phyloP scores from a whole-genome alignment of 1,284 basidiomycete species.

The Cystobasidiaceae sp. region DNA sequence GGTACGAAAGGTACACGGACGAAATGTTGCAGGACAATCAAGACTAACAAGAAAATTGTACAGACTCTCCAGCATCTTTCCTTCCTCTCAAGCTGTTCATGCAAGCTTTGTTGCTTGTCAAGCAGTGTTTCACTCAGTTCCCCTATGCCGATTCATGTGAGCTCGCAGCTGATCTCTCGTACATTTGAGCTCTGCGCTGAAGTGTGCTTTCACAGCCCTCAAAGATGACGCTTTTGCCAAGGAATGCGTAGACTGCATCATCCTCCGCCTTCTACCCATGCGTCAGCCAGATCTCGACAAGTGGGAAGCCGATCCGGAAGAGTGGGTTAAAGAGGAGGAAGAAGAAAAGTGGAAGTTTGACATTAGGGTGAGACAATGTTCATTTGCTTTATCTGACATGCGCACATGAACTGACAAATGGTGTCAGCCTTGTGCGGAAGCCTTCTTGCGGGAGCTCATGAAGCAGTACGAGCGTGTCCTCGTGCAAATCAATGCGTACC shows the following conservation, averaged over 20 bases:
- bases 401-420: too few relatives aligned
- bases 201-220: neutral
- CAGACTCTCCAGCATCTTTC: constrained; percentile 30
- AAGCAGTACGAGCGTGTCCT: constrained; percentile 32
- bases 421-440: constrained; percentile 36
- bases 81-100: constrained; percentile 39
- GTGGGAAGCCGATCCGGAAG: constrained; percentile 42
- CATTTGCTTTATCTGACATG: too few relatives aligned
- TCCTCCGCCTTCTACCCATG: constrained; percentile 35
- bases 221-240: constrained; percentile 2
- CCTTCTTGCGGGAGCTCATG: constrained; percentile 35
- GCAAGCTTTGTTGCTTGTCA: constrained; percentile 37
- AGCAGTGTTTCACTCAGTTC: constrained; percentile 36
- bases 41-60: too few relatives aligned
- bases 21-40: too few relatives aligned
- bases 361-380: constrained; percentile 32
- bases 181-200: too few relatives aligned
- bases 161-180: too few relatives aligned
- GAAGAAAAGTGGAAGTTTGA: constrained; percentile 40
- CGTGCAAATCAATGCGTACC: neutral
- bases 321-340: constrained; percentile 43
- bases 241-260: constrained; percentile 22
- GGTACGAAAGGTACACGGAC: too few relatives aligned
- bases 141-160: constrained; percentile 28
- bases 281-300: constrained; percentile 35